Evolutionary conservation across 305 asterid species (phyloP).

Genomic region (Ilex paraguariensis): DNA sequence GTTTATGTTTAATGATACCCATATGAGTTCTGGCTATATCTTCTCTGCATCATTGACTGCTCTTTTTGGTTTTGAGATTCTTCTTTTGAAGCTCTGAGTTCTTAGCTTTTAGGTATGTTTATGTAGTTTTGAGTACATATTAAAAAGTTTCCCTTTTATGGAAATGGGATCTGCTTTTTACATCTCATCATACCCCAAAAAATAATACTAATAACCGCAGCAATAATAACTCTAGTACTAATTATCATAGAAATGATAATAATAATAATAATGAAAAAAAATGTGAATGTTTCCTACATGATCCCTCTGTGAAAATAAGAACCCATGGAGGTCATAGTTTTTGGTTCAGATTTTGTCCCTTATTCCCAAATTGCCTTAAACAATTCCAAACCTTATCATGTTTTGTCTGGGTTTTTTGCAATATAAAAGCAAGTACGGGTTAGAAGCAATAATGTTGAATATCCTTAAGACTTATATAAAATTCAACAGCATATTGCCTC

Average conservation of each 20-base stretch:
- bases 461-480: conserved; percentile 16
- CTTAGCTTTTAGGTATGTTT: background rate
- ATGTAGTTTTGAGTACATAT: background rate
- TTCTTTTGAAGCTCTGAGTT: conserved; percentile 1
- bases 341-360: background rate
- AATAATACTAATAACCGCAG: conserved; percentile 1
- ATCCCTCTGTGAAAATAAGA: background rate
- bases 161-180: conserved; percentile 3
- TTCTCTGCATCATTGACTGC: no score
- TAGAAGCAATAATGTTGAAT: conserved; percentile 33
- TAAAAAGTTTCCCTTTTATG: background rate
- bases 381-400: conserved; percentile 8
- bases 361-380: conserved; percentile 1
- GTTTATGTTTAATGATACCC: no score
- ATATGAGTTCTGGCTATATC: no score
- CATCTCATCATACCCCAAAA: conserved; percentile 7
- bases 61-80: background rate
- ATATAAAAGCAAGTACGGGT: conserved; percentile 36
- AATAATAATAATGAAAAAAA: background rate
- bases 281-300: background rate
- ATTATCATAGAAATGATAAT: background rate
- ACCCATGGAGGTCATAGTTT: conserved; percentile 1
- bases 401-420: conserved; percentile 9
- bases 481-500: no score
- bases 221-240: background rate